Evolutionary conservation across 805 yeast genomes (phyloP), one percentile per base, ranked within the genome.

Genomic region (Barnettozyma siamensis): DNA sequence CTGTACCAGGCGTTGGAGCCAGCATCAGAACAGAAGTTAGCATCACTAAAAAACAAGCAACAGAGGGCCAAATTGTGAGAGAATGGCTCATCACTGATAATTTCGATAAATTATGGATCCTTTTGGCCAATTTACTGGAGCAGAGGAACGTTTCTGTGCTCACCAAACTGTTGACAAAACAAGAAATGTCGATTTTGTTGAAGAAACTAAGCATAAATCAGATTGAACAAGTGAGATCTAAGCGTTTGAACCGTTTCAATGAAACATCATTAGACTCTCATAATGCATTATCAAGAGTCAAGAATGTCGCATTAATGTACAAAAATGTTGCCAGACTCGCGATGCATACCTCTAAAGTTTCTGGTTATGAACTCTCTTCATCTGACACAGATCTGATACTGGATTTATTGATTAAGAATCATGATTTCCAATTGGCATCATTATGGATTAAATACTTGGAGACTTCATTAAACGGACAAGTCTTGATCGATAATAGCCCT

Each of bases 361-460:
- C 35, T 10, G 31, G 35, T 9, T 42, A 30, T 32, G 39, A 42
- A 27, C 16, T 42, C 7, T 13, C 32, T 15, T 19, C 33, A 4
- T 29, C n/a, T n/a, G 46, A 40, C 7, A 21, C 30, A 7, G 43
- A 43, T 28, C 29, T 34, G 33, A 12, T 40, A 6, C 12, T 43
- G 7, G 10, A 30, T 6, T 15, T 40, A 23, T 23, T 43, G 12
- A 21, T 40, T 3, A 30, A 26, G 9, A 37, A 37, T n/a, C 18
- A 27, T 8, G 41, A 43, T 17, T 33, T 33, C 24, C 16, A 37
- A 5, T 30, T 33, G 21, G 43, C 49, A 12, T 40, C 46, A n/a
- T 10, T 42, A 4, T 43, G 43, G 42, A 32, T 45, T 11, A 28
- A 26, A 12, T 11, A 13, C 5, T 15, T 40, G 8, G 46, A 43